Conservation (phyloP, 768 basidiomycete species). For the Leucocoprinus sp. region DNA sequence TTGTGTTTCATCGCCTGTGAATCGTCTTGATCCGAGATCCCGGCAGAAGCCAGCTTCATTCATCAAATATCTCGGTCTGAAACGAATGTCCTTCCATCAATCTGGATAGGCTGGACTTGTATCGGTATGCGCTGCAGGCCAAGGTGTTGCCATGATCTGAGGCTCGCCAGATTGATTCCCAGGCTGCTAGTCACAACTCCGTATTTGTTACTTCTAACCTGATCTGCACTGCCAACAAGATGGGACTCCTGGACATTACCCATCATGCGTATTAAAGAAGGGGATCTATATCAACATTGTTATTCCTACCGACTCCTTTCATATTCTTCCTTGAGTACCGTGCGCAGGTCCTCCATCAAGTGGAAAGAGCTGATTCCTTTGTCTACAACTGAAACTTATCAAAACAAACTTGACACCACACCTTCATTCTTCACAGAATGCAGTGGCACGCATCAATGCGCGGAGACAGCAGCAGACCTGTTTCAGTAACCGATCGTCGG, state of each 20-base stretch:
- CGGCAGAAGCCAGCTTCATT: too few relatives aligned
- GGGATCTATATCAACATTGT: constrained; percentile 28
- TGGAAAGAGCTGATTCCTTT: constrained; percentile 30
- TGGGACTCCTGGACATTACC: constrained; percentile 26
- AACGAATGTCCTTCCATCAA: constrained; percentile 3
- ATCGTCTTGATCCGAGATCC: too few relatives aligned
- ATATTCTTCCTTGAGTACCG: constrained; percentile 14
- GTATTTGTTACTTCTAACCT: constrained; percentile 16
- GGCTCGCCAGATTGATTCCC: background rate
- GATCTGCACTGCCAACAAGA: constrained; percentile 40
- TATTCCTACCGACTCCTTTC: constrained; percentile 26
- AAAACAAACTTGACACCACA: constrained; percentile 17
- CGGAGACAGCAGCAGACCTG: constrained; percentile 24
- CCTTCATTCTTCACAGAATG: constrained; percentile 24
- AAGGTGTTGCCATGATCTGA: constrained; percentile 4
- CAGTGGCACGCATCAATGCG: constrained; percentile 23
- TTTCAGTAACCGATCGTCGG: constrained; percentile 27
- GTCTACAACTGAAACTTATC: constrained; percentile 23
- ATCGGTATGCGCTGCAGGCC: constrained; percentile 2
- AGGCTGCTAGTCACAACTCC: constrained; percentile 1
- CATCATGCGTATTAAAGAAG: constrained; percentile 38
- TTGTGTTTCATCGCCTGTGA: background rate
- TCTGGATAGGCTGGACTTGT: constrained; percentile 6
- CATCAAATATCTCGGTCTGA: constrained; percentile 3
- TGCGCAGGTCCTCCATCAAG: constrained; percentile 22